Conservation (phyloP, 352 stramenopile species). For the Nothophytophthora sp. region DNA sequence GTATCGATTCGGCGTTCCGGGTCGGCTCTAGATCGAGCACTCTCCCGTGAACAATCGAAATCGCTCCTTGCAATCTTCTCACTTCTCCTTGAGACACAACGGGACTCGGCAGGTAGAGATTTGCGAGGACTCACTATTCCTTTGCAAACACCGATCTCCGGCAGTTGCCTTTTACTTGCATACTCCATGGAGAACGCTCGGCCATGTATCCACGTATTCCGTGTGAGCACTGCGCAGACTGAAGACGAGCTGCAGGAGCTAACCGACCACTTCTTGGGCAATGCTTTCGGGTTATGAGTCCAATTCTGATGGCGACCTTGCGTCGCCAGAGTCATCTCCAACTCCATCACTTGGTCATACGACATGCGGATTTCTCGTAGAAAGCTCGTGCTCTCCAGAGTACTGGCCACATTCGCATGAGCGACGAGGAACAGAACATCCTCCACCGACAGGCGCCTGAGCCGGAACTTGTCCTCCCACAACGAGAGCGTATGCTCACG, state of each 20-base stretch:
- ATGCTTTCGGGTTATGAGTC: slow-evolving; percentile 23
- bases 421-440: slow-evolving; percentile 52
- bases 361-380: slow-evolving; percentile 28
- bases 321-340: slow-evolving; percentile 47
- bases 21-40: background rate
- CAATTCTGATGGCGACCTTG: slow-evolving; percentile 27
- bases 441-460: slow-evolving; percentile 30
- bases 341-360: slow-evolving; percentile 55
- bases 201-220: slow-evolving; percentile 19
- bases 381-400: slow-evolving; percentile 49
- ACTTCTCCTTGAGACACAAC: background rate
- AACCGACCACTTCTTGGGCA: background rate
- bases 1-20: background rate
- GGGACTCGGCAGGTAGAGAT: background rate
- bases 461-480: slow-evolving; percentile 64
- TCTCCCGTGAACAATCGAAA: background rate
- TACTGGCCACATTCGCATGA: slow-evolving; percentile 32
- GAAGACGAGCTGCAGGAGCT: background rate
- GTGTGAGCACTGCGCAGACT: slow-evolving; percentile 13
- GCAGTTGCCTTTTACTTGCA: background rate
- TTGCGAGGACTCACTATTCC: background rate
- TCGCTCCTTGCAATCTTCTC: background rate
- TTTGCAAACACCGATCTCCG: slow-evolving; percentile 9
- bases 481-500: slow-evolving; percentile 24
- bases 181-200: background rate